Evolutionary conservation across 441 rosid species (phyloP), one percentile per base, ranked within the genome.

Genomic region (Euphorbia celastroides): DNA sequence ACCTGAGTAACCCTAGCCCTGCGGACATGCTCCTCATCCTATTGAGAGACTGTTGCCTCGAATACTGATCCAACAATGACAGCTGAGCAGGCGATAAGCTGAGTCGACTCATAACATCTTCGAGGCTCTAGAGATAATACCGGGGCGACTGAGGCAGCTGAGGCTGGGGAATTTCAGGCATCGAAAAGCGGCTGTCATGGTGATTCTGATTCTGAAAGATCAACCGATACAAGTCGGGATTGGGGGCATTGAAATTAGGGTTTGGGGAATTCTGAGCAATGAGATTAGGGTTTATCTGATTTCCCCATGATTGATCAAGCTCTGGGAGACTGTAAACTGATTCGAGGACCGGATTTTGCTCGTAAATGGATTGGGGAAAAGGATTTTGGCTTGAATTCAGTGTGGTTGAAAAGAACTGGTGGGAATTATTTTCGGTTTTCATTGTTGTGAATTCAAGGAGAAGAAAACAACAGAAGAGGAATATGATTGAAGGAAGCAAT

Each of bases 21-120:
- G 59, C 68, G 7, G 44, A 31, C 20, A 51, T 31, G 19, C 68
- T 51, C 34, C 68, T 51, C 59, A 64, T 64, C 28, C 48, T 28
- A 22, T 51, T 64, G 8, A 64, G 42, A 12, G 41, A 17, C 42
- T 62, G 34, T 16, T 25, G 55, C 28, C 20, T 34, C 0, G 23
- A 26, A 46, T 44, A n/a, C 31, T 4, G 38, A 60, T 60, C 16
- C 28, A n/a, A 19, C 54, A 17, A n/a, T n/a, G n/a, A 44, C 50
- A 44, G 14, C 48, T 5, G 16, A 42, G 48, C 4, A 2, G 34
- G 1, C 2, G 69, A 54, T 38, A 65, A 14, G 26, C n/a, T 38
- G 36, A 66, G 26, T 5, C 69, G 69, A 54, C 25, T 23, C 5
- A 66, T 11, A 4, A 54, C 69, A 0, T 19, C 50, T 66, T 66